Base-by-base conservation (phyloP, 1,284 basidiomycete species). In the Pterula multifida region DNA sequence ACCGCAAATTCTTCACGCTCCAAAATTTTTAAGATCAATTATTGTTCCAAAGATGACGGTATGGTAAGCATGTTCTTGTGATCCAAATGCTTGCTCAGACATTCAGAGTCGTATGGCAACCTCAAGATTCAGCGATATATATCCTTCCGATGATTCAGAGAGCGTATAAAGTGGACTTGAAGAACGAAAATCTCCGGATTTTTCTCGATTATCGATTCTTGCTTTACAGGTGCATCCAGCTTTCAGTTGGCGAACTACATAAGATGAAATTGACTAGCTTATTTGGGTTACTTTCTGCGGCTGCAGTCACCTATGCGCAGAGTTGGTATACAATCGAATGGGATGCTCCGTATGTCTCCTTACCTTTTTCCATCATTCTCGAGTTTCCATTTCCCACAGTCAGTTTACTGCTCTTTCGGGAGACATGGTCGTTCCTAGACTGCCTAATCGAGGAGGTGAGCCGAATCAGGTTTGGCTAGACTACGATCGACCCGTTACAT, bases 391-490 rank as follows among this genome's bases (percentile, higher is more conserved):
- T 9, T 22, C 13, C 4, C 21, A n/a, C 39, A 42, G 39, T 6
- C 39, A 42, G 39, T 42, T 42, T 9, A 42, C 39, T 42, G 39
- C 39, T 9, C 21, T 42, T n/a, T 42, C 39, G 9, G 39, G 39
- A 9, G 39, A 42, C 19, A 42, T 42, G 39, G 17, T 42, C 17
- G 39, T 42, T 22, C 39, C 39, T 9, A 42, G 21, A 19, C 39
- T 42, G 6, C 39, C 13, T 17, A 42, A 42, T 42, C 13, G 4
- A 42, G 39, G 39, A 42, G 39, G 39, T 42, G 19, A 19, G 13
- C n/a, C 28, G 6, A 15, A 32, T 6, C 28, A 32, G 28, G 28
- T 32, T 6, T 32, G 6, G 28, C 15, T 15, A 15, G 15, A 6
- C 28, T 32, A 6, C 6, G 28, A 32, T 6, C 15, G 28, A 32